Percentiles rank a stretch among this genome's conserved stretches.
Conservation (phyloP, 208 protist species). For the Wallacemonas sp. region DNA sequence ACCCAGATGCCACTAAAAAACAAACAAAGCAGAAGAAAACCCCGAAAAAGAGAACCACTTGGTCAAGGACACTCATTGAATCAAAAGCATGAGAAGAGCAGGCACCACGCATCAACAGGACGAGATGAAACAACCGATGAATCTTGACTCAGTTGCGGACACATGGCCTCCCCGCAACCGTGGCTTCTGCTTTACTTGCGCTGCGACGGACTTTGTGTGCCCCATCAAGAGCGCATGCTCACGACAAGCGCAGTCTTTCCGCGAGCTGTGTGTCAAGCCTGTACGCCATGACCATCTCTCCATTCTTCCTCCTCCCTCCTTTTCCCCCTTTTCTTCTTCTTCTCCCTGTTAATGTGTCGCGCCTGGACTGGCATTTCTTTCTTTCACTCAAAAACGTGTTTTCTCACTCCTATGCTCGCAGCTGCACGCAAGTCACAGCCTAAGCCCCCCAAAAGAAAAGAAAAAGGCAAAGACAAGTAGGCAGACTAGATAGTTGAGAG, state of each 20-base stretch:
- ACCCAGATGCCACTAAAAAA: not conserved
- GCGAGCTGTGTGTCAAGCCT: not conserved
- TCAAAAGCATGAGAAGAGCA: not conserved
- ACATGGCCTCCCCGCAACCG: too few species aligned
- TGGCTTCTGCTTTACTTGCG: too few species aligned
- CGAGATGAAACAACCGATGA: conserved; percentile 1
- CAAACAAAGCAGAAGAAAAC: not conserved
- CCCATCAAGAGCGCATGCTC: too few species aligned
- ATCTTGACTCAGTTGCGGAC: too few species aligned
- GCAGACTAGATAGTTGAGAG: too few species aligned
- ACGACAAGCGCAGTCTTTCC: too few species aligned
- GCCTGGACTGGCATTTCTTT: not conserved
- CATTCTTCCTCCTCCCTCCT: not conserved
- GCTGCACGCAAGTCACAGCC: too few species aligned
- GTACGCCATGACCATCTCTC: not conserved
- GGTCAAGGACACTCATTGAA: not conserved
- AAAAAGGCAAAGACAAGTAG: too few species aligned
- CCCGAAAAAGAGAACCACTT: not conserved
- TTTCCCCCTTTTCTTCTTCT: conserved; percentile 5
- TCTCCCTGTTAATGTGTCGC: conserved; percentile 9
- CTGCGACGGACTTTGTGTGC: conserved; percentile 16
- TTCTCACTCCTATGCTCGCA: too few species aligned
- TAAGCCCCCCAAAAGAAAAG: too few species aligned
- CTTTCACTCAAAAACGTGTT: too few species aligned
- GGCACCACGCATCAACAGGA: too few species aligned